Base-by-base conservation (phyloP, 2,329 filamentous ascomycete genomes). In the Colletotrichum melonis region DNA sequence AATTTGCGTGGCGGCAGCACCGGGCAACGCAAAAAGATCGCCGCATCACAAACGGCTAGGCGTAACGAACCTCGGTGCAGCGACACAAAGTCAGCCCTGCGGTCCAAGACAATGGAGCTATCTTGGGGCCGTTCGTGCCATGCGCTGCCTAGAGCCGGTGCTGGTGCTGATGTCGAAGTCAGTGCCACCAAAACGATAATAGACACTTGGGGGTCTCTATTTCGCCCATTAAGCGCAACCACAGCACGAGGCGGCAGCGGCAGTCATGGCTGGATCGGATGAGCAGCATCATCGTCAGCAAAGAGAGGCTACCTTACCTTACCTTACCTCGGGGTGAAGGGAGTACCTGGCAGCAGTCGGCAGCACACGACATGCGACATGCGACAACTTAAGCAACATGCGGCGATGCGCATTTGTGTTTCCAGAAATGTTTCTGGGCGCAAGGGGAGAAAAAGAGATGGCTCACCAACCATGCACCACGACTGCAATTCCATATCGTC, bases 101-200 rank as follows among this genome's bases (percentile, higher is more conserved):
- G 22, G 60, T 60, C 56, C 67, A 73, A 73, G 70, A 65, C 70
- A 73, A 70, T 35, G 46, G 67, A 62, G 67, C 70, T 70, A 73
- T 73, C 67, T 73, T 73, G 60, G 70, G 42, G 42, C 19, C 42
- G 66, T 57, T n/a, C 19, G 32, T 30, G 69, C 58, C 52, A 60
- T 62, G 54, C 59, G 42, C 65, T 58, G 55, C 38, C 58, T 62
- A 14, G 28, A 35, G 28, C 52, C 22, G 56, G 60, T 32, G 35
- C 58, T 62, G 63, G 63, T 22, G 46, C 60, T 38, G 22, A 63
- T 72, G 52, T 69, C 42, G 60, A 55, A 70, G 70, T 49, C 42
- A 30, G 70, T 73, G 67, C 70, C 30, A 73, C 67, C 55, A 60
- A 60, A 67, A 67, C 70, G 67, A 73, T 73, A 70, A 73, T 73